Evolutionary conservation across 305 asterid species (phyloP), one percentile per base, ranked within the genome.

Genomic region (Fraxinus angustifolia): DNA sequence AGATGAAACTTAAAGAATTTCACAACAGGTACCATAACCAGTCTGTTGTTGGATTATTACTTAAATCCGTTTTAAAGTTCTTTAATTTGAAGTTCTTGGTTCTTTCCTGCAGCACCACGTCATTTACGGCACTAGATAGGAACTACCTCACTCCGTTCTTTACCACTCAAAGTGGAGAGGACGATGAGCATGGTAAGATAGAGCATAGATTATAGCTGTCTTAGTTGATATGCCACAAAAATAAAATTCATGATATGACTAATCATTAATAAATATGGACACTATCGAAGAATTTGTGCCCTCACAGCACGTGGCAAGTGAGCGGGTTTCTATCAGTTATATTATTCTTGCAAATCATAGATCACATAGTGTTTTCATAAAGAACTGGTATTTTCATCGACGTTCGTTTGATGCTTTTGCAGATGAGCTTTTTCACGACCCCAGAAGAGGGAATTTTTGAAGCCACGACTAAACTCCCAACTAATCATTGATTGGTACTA

Each of bases 121-220:
- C 98, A 70, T 96, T 96, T 87, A 90, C 94, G 40, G 99, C 95
- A 80, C 73, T 96, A 78, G 99, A 96, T 81, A 93, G 86, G 91
- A 95, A 96, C 91, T 96, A 93, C 90, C 97, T 96, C 71, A 96
- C 99, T 77, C 99, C 98, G 14, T 94, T 96, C 89, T 96, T 96
- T 79, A 96, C 98, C 33, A 83, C 89, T 84, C 99, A 96, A 85
- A 86, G 86, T 78, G 97, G 93, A 70, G 97, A 93, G 75, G 98
- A 93, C 75, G 98, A 92, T 12, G 98, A 90, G 72, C 84, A 83
- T 17, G 98, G 97, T 93, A 89, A 87, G 93, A 82, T 84, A 53
- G 74, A 71, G 80, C 80, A 77, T 74, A 50, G 53, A 78, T 35
- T 60, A 77, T 40, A 1, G 72, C 23, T 50, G 34, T 17, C 30